Percentiles rank a stretch among this genome's conserved stretches.
Evolutionary conservation across 495 filamentous ascomycete genomes (phyloP).

Genomic region (Antarctomyces pellizariae): DNA sequence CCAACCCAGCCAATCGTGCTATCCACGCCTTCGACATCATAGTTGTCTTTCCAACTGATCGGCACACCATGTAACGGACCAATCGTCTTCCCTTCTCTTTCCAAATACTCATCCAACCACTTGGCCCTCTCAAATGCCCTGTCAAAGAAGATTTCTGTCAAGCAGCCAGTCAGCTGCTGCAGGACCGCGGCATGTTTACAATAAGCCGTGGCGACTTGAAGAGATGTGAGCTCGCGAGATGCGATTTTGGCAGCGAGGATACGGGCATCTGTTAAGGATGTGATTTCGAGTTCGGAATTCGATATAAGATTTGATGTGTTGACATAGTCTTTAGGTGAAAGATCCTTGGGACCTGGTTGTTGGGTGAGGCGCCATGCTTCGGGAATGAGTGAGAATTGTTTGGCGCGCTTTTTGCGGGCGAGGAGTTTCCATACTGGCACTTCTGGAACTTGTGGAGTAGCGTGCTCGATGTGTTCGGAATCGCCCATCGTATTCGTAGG

Average conservation of each 20-base stretch:
- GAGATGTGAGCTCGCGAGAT: slow-evolving; percentile 15
- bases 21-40: slow-evolving; percentile 23
- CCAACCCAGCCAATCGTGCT: slow-evolving; percentile 20
- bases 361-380: too few relatives aligned
- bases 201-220: slow-evolving; percentile 19
- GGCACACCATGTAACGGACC: slow-evolving; percentile 44
- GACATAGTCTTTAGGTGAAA: too few relatives aligned
- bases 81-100: slow-evolving; percentile 20
- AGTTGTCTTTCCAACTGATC: slow-evolving; percentile 38
- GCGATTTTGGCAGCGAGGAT: slow-evolving; percentile 18
- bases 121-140: slow-evolving; percentile 30
- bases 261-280: slow-evolving; percentile 23
- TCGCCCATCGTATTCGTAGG: too few relatives aligned
- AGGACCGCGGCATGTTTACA: slow-evolving; percentile 31
- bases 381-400: too few relatives aligned
- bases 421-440: too few relatives aligned
- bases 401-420: too few relatives aligned
- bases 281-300: slow-evolving; percentile 32
- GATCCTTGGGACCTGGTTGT: too few relatives aligned
- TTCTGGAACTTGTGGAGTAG: too few relatives aligned
- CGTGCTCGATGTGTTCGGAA: too few relatives aligned
- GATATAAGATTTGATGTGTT: too few relatives aligned
- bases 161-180: slow-evolving; percentile 36
- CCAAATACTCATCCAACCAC: slow-evolving; percentile 26
- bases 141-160: slow-evolving; percentile 40